phyloP scores from a whole-genome alignment of 2,329 filamentous ascomycete genomes.

The Hypomyces perniciosus region DNA sequence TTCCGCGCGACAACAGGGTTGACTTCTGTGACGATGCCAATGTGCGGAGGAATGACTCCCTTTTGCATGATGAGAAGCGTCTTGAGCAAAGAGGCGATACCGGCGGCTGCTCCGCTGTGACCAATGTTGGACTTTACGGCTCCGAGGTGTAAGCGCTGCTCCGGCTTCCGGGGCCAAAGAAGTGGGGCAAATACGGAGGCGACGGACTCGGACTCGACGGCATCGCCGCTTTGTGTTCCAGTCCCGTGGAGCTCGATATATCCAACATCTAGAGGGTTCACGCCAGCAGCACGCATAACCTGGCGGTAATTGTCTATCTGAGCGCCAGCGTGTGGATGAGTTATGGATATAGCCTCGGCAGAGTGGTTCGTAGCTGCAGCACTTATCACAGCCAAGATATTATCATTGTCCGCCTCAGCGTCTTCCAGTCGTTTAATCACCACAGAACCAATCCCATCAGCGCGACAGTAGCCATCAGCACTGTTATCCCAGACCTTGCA shows the following conservation, averaged over 20 bases:
- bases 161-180: constrained; percentile 34
- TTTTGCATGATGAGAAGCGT: constrained; percentile 47
- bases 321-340: constrained; percentile 58
- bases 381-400: constrained; percentile 56
- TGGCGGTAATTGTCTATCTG: constrained; percentile 57
- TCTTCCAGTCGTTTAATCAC: constrained; percentile 76
- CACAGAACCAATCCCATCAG: constrained; percentile 67
- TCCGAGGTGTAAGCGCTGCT: constrained; percentile 54
- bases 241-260: constrained; percentile 93
- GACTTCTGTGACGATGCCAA: constrained; percentile 45
- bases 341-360: constrained; percentile 64
- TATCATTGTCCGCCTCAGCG: constrained; percentile 67
- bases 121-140: constrained; percentile 61
- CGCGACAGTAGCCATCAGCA: constrained; percentile 78
- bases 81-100: constrained; percentile 50
- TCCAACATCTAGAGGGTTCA: constrained; percentile 71
- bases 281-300: constrained; percentile 64
- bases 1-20: constrained; percentile 39
- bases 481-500: constrained; percentile 73
- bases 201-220: constrained; percentile 75
- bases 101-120: constrained; percentile 57
- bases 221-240: constrained; percentile 81
- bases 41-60: constrained; percentile 43
- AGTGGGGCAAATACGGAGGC: constrained; percentile 48
- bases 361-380: constrained; percentile 65